phyloP scores from a whole-genome alignment of 495 filamentous ascomycete species.

The Podospora bellae-mahoneyi region DNA sequence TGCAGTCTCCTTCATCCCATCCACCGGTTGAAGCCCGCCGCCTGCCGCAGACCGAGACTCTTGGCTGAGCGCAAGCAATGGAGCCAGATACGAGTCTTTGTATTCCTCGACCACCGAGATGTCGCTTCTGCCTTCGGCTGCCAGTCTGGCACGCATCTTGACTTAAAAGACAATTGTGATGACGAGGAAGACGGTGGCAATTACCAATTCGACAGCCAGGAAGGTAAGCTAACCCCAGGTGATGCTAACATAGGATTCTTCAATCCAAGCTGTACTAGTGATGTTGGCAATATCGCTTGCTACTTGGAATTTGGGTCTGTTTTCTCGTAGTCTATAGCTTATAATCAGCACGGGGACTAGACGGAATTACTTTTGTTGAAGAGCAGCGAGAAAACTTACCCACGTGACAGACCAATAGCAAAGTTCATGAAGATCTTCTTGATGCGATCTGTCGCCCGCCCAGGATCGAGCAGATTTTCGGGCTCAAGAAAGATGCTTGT shows the following conservation, averaged over 20 bases:
- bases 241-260: conserved; percentile 3
- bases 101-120: neutral
- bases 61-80: neutral
- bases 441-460: neutral
- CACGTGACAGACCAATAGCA: neutral
- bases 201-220: neutral
- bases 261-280: neutral
- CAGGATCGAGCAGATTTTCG: neutral
- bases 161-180: neutral
- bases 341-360: too few species aligned
- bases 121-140: neutral
- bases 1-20: neutral
- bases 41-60: neutral
- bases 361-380: too few species aligned
- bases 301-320: neutral
- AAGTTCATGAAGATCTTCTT: neutral
- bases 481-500: neutral
- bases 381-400: neutral
- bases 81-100: neutral
- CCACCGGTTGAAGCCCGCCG: neutral
- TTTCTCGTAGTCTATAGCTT: neutral
- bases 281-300: neutral
- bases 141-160: neutral
- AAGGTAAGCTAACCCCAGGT: conserved; percentile 1
- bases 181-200: neutral